phyloP scores from a whole-genome alignment of 2,329 filamentous ascomycete genomes.

The Furcasterigmium furcatum region DNA sequence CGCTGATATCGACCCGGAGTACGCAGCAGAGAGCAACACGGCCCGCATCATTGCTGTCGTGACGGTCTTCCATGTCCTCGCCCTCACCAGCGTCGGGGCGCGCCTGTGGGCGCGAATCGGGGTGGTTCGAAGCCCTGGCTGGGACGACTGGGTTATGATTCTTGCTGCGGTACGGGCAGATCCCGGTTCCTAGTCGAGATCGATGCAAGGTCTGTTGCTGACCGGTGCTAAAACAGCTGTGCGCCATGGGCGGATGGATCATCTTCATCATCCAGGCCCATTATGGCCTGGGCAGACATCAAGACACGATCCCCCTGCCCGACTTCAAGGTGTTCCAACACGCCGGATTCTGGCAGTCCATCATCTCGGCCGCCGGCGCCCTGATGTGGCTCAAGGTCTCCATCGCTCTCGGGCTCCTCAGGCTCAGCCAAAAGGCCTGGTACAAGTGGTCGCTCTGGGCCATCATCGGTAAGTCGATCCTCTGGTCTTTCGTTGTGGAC shows the following conservation, averaged over 20 bases:
- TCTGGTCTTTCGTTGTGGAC: too few species aligned
- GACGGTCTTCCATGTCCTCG: constrained; percentile 14
- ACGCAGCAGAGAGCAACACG: constrained; percentile 10
- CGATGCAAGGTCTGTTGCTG: too few species aligned
- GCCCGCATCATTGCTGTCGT: constrained; percentile 12
- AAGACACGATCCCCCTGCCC: constrained; percentile 5
- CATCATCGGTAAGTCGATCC: constrained; percentile 13
- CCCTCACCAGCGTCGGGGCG: constrained; percentile 16
- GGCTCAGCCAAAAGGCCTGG: constrained; percentile 15
- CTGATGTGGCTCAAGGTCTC: constrained; percentile 16
- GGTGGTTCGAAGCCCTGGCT: constrained; percentile 19
- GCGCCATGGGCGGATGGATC: constrained; percentile 14
- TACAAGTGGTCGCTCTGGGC: constrained; percentile 16
- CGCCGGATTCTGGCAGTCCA: constrained; percentile 17
- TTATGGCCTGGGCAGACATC: constrained; percentile 16
- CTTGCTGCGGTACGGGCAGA: constrained; percentile 16
- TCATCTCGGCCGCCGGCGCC: constrained; percentile 17
- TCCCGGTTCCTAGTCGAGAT: too few species aligned
- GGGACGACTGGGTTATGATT: constrained; percentile 21
- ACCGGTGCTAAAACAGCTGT: too few species aligned
- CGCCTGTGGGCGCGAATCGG: constrained; percentile 19
- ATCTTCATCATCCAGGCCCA: constrained; percentile 18
- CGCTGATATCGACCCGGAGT: not conserved
- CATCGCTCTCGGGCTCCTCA: constrained; percentile 15
- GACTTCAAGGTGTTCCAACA: constrained; percentile 13